Base-by-base conservation (phyloP, 1,284 basidiomycete species). In the Cerrena zonata region DNA sequence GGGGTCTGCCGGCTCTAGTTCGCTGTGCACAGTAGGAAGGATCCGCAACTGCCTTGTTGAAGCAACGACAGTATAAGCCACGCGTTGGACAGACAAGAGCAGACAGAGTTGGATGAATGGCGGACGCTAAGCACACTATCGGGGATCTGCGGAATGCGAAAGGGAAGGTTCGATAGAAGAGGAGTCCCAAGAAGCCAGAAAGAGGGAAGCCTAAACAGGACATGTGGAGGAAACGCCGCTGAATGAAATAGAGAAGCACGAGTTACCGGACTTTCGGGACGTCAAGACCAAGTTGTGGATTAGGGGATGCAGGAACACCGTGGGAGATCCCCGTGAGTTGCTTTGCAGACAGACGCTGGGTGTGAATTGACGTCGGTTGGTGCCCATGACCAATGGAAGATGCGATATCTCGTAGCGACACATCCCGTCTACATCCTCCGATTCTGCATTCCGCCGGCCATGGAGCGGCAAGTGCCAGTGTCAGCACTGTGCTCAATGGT, bases 71-170 rank as follows among this genome's bases (percentile, higher is more conserved):
- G n/a, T n/a, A n/a, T n/a, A n/a, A n/a, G n/a, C n/a, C n/a, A n/a
- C n/a, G n/a, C n/a, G n/a, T n/a, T n/a, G n/a, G n/a, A n/a, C n/a
- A n/a, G n/a, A n/a, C n/a, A n/a, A n/a, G n/a, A n/a, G n/a, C n/a
- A n/a, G n/a, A n/a, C n/a, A n/a, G n/a, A n/a, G n/a, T n/a, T n/a
- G n/a, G n/a, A n/a, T n/a, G n/a, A n/a, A n/a, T n/a, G n/a, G n/a
- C n/a, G n/a, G n/a, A n/a, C n/a, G n/a, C 7, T 34, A 34, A 34
- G 15, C 7, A 15, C 30, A 15, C 30, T 15, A 40, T 40, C 47
- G 47, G 47, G 18, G 47, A 48, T 48, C 47, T 48, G 47, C 47
- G 47, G 47, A 48, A 24, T 5, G 47, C 11, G 22, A 42, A 48
- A 18, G 26, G 36, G 47, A 24, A 41, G 47, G 22, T 18, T n/a